Conservation (phyloP, 352 stramenopile species). For the Phytophthora ramorum region DNA sequence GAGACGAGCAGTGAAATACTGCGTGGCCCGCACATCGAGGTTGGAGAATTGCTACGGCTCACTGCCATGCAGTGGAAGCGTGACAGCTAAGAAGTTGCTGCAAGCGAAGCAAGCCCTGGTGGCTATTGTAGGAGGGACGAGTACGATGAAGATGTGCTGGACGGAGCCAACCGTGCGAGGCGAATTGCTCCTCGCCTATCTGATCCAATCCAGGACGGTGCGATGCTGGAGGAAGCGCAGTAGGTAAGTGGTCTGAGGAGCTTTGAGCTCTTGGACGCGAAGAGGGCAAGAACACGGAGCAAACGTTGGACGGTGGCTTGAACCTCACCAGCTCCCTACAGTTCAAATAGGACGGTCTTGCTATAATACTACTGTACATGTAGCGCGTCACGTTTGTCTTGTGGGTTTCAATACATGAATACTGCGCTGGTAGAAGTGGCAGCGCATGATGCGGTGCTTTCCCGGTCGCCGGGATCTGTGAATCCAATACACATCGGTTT, state of each 20-base stretch:
- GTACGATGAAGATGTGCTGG: neutral
- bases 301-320: neutral
- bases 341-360: too few species aligned
- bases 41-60: neutral
- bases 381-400: too few species aligned
- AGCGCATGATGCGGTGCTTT: neutral
- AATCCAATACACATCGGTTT: neutral
- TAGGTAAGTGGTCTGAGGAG: neutral
- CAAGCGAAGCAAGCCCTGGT: neutral
- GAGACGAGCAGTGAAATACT: neutral
- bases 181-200: neutral
- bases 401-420: too few species aligned
- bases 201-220: too few species aligned
- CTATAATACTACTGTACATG: too few species aligned
- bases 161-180: neutral
- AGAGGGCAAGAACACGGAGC: neutral
- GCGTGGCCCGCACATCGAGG: neutral
- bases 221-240: neutral
- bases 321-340: too few species aligned
- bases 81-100: neutral
- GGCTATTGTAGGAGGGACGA: neutral
- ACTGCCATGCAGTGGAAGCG: neutral
- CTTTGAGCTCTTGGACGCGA: constrained; percentile 1
- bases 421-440: neutral
- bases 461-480: neutral